Evolutionary conservation across 306 rosid species (phyloP).

Genomic region (peach (Prunus persica)): DNA sequence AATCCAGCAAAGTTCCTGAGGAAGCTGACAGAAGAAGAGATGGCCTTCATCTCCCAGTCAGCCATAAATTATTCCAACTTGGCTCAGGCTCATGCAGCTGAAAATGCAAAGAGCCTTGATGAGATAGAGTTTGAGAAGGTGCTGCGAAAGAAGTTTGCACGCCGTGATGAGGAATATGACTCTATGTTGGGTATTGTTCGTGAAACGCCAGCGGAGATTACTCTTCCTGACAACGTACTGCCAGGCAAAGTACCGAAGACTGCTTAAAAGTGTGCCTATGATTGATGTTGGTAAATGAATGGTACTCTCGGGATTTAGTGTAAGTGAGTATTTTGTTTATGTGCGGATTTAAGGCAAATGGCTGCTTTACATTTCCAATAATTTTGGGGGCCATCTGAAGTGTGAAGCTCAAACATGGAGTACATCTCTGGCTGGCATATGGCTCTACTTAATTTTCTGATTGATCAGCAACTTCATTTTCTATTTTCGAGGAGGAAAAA

Average conservation of each 20-base stretch:
- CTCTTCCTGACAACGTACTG: conserved; percentile 47
- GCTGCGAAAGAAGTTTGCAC: conserved; percentile 69
- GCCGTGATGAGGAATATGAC: conserved; percentile 60
- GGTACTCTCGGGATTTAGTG: conserved; percentile 16
- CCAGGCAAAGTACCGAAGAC: conserved; percentile 57
- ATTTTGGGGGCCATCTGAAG: conserved; percentile 43
- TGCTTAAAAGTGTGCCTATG: conserved; percentile 20
- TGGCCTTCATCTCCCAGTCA: conserved; percentile 80
- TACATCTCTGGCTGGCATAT: conserved; percentile 26
- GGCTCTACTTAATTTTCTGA: conserved; percentile 25
- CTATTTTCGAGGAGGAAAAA: conserved; percentile 24
- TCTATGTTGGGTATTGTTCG: conserved; percentile 51
- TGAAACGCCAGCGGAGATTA: conserved; percentile 55
- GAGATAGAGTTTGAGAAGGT: conserved; percentile 74
- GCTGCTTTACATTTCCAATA: conserved; percentile 47
- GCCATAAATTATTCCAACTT: conserved; percentile 78
- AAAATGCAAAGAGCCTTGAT: conserved; percentile 73
- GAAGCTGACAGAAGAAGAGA: conserved; percentile 91
- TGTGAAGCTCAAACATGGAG: conserved; percentile 31
- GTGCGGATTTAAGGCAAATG: conserved; percentile 36
- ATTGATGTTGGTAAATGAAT: conserved; percentile 4
- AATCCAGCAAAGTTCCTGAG: conserved; percentile 93
- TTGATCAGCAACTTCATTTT: conserved; percentile 29
- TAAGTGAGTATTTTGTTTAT: conserved; percentile 23
- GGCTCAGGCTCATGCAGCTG: conserved; percentile 93